phyloP scores from a whole-genome alignment of 2,329 filamentous ascomycete genomes.

The Aspergillus udagawae region DNA sequence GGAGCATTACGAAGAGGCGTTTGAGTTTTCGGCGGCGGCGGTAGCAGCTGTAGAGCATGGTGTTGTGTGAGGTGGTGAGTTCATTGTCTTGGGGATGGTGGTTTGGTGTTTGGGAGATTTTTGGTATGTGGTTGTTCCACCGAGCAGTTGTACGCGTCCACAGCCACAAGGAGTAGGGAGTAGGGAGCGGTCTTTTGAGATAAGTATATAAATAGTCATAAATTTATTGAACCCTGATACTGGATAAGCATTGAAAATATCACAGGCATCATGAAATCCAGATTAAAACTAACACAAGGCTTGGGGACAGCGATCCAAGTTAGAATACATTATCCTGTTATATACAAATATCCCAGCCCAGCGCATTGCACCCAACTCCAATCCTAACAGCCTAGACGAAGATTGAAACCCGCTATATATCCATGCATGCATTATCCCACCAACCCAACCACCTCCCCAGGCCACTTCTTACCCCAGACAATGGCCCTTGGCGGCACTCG shows the following conservation, averaged over 20 bases:
- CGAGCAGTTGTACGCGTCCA: neutral
- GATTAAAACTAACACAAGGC: too few species aligned
- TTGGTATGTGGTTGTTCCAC: neutral
- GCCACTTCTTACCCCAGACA: slow-evolving; percentile 75
- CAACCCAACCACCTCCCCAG: slow-evolving; percentile 76
- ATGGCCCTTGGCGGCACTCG: slow-evolving; percentile 74
- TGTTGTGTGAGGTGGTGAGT: neutral
- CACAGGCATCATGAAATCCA: too few species aligned
- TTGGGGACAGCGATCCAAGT: neutral
- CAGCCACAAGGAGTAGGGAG: neutral
- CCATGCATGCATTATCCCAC: slow-evolving; percentile 47
- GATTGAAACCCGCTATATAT: neutral
- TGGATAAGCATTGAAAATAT: too few species aligned
- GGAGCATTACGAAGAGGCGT: slow-evolving; percentile 31
- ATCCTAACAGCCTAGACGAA: neutral
- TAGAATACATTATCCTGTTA: neutral
- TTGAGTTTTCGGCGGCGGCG: slow-evolving; percentile 14
- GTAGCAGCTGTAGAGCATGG: slow-evolving; percentile 12
- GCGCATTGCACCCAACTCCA: neutral
- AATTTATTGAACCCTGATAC: too few species aligned
- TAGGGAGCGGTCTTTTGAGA: too few species aligned
- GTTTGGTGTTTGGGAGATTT: neutral
- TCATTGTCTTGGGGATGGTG: neutral
- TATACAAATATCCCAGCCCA: neutral
- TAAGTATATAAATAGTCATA: too few species aligned